A percentile compares a stretch with the other conserved stretches of the same genome.
Evolutionary conservation across 345 rosid species (phyloP).

Genomic region (Murraya koenigii): DNA sequence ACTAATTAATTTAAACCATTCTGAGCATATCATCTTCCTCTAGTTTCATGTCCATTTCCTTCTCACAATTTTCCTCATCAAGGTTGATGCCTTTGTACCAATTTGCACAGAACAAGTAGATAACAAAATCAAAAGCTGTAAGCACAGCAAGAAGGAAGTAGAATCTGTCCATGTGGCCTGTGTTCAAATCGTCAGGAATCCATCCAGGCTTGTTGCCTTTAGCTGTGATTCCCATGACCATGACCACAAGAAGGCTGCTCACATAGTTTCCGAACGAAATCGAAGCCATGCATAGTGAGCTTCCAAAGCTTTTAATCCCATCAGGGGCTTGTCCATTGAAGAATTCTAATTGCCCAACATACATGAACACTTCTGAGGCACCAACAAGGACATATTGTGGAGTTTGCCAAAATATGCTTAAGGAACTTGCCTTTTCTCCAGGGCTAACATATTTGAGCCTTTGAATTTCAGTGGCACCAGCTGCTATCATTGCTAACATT

Average conservation of each 20-base stretch:
- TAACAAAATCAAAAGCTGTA: constrained; percentile 58
- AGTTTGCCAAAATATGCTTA: constrained; percentile 83
- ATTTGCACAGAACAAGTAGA: constrained; percentile 61
- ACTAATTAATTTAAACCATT: constrained; percentile 1
- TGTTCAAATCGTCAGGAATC: constrained; percentile 71
- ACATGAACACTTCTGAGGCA: constrained; percentile 89
- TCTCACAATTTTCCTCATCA: constrained; percentile 18
- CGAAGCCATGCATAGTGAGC: constrained; percentile 95
- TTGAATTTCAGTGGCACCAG: constrained; percentile 64
- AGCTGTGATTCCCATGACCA: constrained; percentile 63
- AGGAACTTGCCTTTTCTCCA: constrained; percentile 50
- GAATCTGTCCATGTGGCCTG: constrained; percentile 78
- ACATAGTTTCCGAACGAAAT: constrained; percentile 88
- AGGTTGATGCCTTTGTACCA: constrained; percentile 74
- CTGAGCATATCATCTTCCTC: constrained; percentile 8
- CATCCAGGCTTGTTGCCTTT: constrained; percentile 60
- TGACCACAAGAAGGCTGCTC: constrained; percentile 66
- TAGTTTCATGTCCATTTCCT: constrained; percentile 17
- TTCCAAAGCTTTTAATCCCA: constrained; percentile 87
- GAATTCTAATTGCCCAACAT: constrained; percentile 87
- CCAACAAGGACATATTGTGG: constrained; percentile 86
- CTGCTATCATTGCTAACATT: constrained; percentile 75
- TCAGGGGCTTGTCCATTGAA: constrained; percentile 90
- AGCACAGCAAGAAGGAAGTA: constrained; percentile 63
- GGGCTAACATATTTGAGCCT: constrained; percentile 44